phyloP scores from a whole-genome alignment of 805 yeast genomes.

The Teunomyces tritomae region DNA sequence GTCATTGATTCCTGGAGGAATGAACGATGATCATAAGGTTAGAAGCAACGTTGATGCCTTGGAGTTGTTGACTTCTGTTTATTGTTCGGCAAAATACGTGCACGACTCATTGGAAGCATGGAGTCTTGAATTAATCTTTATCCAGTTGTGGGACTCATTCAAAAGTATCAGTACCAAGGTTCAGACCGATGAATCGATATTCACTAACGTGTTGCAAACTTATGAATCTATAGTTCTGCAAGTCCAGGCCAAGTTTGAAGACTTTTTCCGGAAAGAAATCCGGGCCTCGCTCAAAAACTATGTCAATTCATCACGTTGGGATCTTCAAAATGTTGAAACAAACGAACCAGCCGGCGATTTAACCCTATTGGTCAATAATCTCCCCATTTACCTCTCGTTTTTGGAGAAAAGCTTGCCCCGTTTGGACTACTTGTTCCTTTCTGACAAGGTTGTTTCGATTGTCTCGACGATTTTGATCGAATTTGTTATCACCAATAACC shows the following conservation, averaged over 20 bases:
- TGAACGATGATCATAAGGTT: slow-evolving; percentile 24
- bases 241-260: slow-evolving; percentile 21
- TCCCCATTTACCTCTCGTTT: slow-evolving; percentile 26
- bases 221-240: slow-evolving; percentile 20
- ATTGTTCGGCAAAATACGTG: slow-evolving; percentile 34
- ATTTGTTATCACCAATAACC: slow-evolving; percentile 39
- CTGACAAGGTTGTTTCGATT: slow-evolving; percentile 26
- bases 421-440: slow-evolving; percentile 29
- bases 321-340: slow-evolving; percentile 10
- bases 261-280: slow-evolving; percentile 33
- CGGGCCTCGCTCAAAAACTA: slow-evolving; percentile 32
- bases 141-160: slow-evolving; percentile 39
- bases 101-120: slow-evolving; percentile 30
- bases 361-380: slow-evolving; percentile 16
- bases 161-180: slow-evolving; percentile 15
- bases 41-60: slow-evolving; percentile 24
- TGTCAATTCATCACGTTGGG: slow-evolving; percentile 38
- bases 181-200: slow-evolving; percentile 24
- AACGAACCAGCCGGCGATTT: slow-evolving; percentile 21
- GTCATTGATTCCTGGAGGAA: slow-evolving; percentile 34
- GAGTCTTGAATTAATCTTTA: slow-evolving; percentile 38
- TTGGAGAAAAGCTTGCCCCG: slow-evolving; percentile 22
- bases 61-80: slow-evolving; percentile 28
- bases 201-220: slow-evolving; percentile 23
- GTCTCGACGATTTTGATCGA: slow-evolving; percentile 30